Percentiles rank a stretch among this genome's conserved stretches.
Evolutionary conservation across 257 asterid species (phyloP).

Genomic region (Verbena officinalis): DNA sequence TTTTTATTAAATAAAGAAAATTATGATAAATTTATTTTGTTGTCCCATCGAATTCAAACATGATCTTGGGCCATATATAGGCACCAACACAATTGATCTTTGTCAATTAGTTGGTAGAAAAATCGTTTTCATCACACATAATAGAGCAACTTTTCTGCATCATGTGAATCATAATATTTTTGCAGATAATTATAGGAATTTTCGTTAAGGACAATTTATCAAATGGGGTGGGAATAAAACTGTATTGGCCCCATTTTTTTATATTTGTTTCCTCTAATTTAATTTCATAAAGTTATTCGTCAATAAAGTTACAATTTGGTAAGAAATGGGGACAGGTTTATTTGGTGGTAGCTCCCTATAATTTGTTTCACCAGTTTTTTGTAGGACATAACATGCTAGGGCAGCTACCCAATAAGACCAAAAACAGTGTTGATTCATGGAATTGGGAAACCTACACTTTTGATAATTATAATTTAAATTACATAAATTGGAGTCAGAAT

Average conservation of each 20-base stretch:
- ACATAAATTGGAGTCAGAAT: too few species aligned
- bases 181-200: slow-evolving; percentile 7
- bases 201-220: slow-evolving; percentile 30
- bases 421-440: slow-evolving; percentile 6
- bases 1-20: slow-evolving; percentile 19
- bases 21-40: not conserved
- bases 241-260: slow-evolving; percentile 31
- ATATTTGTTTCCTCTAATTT: not conserved
- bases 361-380: slow-evolving; percentile 8
- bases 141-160: not conserved
- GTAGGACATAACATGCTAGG: slow-evolving; percentile 20
- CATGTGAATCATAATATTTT: not conserved
- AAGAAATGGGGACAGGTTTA: slow-evolving; percentile 29
- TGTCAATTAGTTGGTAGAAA: slow-evolving; percentile 27
- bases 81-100: not conserved
- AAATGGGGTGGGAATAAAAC: slow-evolving; percentile 23
- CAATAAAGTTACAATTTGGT: slow-evolving; percentile 25
- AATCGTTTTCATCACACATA: slow-evolving; percentile 17
- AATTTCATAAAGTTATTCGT: not conserved
- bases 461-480: too few species aligned
- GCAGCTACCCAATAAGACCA: not conserved
- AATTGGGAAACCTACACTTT: not conserved
- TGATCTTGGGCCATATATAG: slow-evolving; percentile 19
- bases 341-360: slow-evolving; percentile 23
- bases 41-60: slow-evolving; percentile 30